A percentile compares a stretch with the other conserved stretches of the same genome.
phyloP scores from a whole-genome alignment of 352 stramenopile genomes.

The Globisporangium irregulare region DNA sequence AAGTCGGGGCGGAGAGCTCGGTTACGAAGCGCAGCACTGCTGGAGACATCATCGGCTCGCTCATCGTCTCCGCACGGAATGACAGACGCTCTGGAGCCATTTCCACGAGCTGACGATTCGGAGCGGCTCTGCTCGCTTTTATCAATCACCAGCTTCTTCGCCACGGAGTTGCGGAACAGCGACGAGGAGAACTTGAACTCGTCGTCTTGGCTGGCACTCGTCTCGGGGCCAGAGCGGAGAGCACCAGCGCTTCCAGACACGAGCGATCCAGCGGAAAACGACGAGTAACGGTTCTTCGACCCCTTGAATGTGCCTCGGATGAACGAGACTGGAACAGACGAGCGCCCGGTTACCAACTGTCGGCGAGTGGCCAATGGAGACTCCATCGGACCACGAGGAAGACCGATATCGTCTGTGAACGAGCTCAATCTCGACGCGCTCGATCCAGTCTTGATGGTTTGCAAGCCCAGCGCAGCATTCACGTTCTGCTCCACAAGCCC shows the following conservation, averaged over 20 bases:
- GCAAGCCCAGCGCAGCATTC: slow-evolving; percentile 51
- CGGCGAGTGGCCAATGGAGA: slow-evolving; percentile 51
- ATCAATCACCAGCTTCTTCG: slow-evolving; percentile 63
- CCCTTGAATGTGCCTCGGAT: slow-evolving; percentile 77
- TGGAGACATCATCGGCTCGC: slow-evolving; percentile 22
- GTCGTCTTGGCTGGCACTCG: slow-evolving; percentile 32
- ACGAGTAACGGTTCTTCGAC: slow-evolving; percentile 58
- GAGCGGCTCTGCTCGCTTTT: slow-evolving; percentile 32
- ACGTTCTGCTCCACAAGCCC: slow-evolving; percentile 63
- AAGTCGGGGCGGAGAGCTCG: slow-evolving; percentile 40
- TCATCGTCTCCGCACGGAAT: slow-evolving; percentile 59
- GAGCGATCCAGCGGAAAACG: slow-evolving; percentile 31
- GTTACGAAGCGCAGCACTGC: slow-evolving; percentile 21
- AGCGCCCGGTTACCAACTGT: slow-evolving; percentile 43
- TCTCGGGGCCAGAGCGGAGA: slow-evolving; percentile 20
- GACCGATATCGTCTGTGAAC: slow-evolving; percentile 69
- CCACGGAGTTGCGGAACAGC: slow-evolving; percentile 48
- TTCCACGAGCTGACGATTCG: slow-evolving; percentile 11
- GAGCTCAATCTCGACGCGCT: slow-evolving; percentile 46
- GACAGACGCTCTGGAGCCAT: slow-evolving; percentile 43
- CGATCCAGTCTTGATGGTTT: slow-evolving; percentile 52
- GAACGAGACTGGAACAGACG: slow-evolving; percentile 68
- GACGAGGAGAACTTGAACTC: slow-evolving; percentile 69
- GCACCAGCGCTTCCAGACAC: slow-evolving; percentile 13
- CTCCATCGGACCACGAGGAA: slow-evolving; percentile 59